Base-by-base conservation (phyloP, 2,329 filamentous ascomycete genomes). In the Epichloe uncinata region DNA sequence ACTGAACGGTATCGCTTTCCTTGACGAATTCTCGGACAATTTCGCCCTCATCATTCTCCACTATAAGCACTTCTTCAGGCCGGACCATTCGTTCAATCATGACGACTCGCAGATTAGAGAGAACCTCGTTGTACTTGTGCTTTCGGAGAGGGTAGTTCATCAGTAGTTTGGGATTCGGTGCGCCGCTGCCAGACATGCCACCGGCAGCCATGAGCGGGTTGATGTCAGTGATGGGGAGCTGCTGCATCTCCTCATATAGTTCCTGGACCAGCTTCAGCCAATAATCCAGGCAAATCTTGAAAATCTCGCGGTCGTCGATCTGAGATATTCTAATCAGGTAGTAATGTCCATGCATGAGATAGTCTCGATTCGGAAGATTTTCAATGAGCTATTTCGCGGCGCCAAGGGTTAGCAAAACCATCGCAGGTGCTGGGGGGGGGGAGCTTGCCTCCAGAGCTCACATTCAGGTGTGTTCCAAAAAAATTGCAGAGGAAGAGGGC, bases 61-160 rank as follows among this genome's bases (percentile, higher is more conserved):
- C 93, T 61, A 98, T 94, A 58, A 98, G 69, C 8, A 98, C 94
- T 70, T 98, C 94, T 69, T 98, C 93, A 0, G 93, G 93, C 42
- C 90, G 81, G 34, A 98, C 93, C 93, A 98, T 98, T 75, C 96
- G 96, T 72, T 98, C 93, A 54, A 98, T 97, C 93, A 98, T 98
- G 56, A 98, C 93, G 22, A 91, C 85, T 57, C 93, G 84, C 51
- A 98, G 75, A 66, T 95, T 97, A 9, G 91, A 91, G 46, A 98
- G 73, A 18, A 98, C 85, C 63, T 96, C 89, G 56, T 84, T 84
- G 69, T 97, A 98, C 70, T 96, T 97, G 77, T 98, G 91, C 73
- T 98, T 98, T 54, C 94, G 84, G 42, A 98, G 78, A 12, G 91
- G 89, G 62, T 95, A 95, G 67, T 89, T 95, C 59, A 83, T 84